Conservation (phyloP, 1,139 yeast species). For the Yamadazyma atmosphaerica region DNA sequence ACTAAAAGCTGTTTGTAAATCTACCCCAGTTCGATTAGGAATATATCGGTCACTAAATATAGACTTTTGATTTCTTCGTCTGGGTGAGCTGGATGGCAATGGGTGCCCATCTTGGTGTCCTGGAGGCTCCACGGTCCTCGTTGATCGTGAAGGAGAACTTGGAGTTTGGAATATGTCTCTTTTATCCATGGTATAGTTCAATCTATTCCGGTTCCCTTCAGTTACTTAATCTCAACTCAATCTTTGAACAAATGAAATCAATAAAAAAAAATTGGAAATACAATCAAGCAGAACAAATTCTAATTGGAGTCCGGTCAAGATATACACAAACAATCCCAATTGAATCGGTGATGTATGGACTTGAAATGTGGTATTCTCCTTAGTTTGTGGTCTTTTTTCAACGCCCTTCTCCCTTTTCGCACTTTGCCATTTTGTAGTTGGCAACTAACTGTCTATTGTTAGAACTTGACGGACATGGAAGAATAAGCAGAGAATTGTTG, state of each 20-base stretch:
- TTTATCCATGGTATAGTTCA: conserved; percentile 10
- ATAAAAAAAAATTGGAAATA: too few species aligned
- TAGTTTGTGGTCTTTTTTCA: background rate
- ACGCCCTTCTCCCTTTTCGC: conserved; percentile 1
- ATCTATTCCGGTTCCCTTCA: too few species aligned
- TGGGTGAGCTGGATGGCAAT: conserved; percentile 35
- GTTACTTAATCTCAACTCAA: too few species aligned
- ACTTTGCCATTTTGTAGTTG: background rate
- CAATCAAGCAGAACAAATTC: too few species aligned
- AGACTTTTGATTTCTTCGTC: conserved; percentile 41
- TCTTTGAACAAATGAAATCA: background rate
- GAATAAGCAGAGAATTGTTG: background rate
- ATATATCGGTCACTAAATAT: conserved; percentile 81
- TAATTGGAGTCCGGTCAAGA: too few species aligned
- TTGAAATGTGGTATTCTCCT: background rate
- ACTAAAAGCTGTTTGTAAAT: conserved; percentile 84
- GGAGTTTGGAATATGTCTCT: conserved; percentile 35
- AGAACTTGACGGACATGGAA: too few species aligned
- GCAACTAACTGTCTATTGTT: background rate
- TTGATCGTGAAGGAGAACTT: conserved; percentile 42
- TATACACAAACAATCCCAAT: too few species aligned
- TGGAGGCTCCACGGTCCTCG: conserved; percentile 37
- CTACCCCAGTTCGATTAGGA: conserved; percentile 83
- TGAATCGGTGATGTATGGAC: too few species aligned
- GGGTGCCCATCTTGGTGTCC: conserved; percentile 24